Percentiles rank a stretch among this genome's conserved stretches.
These are phyloP conservation scores for Nematodospora anomalae DNA, from an alignment of 1,139 yeast genomes.

Conservation along the genomic window DNA sequence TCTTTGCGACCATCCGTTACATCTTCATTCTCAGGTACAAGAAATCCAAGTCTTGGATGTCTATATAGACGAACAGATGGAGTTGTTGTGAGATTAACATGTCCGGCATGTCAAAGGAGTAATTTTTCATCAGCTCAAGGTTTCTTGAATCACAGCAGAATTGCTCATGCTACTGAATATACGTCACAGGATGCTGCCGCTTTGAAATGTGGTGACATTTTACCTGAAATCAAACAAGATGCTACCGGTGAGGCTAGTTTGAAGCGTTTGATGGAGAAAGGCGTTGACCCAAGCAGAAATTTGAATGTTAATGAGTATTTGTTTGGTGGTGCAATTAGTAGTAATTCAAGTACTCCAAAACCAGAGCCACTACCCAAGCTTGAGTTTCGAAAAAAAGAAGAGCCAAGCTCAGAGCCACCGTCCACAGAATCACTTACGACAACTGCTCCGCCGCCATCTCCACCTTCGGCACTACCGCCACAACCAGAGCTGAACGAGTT, in stretches of 20 bases:
- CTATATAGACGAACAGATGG: conserved; percentile 74
- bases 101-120: conserved; percentile 66
- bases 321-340: conserved; percentile 30
- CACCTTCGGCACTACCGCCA: not conserved
- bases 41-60: conserved; percentile 47
- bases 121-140: conserved; percentile 82
- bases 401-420: conserved; percentile 1
- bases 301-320: conserved; percentile 42
- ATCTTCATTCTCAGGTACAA: conserved; percentile 12
- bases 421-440: not conserved
- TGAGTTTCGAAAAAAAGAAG: too few relatives aligned
- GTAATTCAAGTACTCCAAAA: not conserved
- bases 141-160: conserved; percentile 71
- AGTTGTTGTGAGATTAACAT: conserved; percentile 62
- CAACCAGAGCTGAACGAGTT: conserved; percentile 19
- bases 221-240: conserved; percentile 61
- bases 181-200: conserved; percentile 79
- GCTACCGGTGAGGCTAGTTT: conserved; percentile 52
- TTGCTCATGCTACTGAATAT: conserved; percentile 72
- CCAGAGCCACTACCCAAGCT: conserved; percentile 3
- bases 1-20: conserved; percentile 44
- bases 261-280: conserved; percentile 39
- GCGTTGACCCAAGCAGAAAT: conserved; percentile 41
- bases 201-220: conserved; percentile 60
- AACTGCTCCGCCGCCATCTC: conserved; percentile 1